Base-by-base conservation (phyloP, 2,329 filamentous ascomycete genomes). In the Beauveria sp. region DNA sequence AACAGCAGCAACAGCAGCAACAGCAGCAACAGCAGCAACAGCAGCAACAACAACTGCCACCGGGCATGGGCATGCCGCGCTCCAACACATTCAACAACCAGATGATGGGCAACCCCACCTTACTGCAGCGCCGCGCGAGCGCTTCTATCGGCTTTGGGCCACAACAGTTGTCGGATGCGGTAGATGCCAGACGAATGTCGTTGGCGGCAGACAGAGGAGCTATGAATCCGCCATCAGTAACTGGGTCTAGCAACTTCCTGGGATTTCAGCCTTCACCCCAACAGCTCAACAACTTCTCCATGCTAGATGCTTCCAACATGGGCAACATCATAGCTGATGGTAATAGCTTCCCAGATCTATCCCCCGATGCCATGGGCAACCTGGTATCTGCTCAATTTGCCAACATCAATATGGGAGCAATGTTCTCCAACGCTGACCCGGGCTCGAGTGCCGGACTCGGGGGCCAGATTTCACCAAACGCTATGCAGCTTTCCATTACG, bases 321-420 rank as follows among this genome's bases (percentile, higher is more conserved):
- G 43, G 58, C 16, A 50, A 34, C 18, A 61, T 61, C 30, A 55
- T 61, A n/a, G 20, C 43, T 14, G 51, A 61, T 43, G 51, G 40
- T 40, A 55, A 54, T 26, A 40, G n/a, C 16, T 61, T 46, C 20
- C 49, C 60, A 24, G 26, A 26, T 16, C 20, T 62, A 10, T 58
- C 60, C 22, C 47, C 60, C 18, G 60, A 58, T 58, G 53, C 54
- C 22, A 62, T 62, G 54, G 47, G 47, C 1, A 58, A 53, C 54
- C 12, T 62, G 40, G 60, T 62, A 20, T 57, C 60, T 20, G 49
- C 53, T 26, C 60, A 62, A 24, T 62, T 58, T 40, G 47, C 60
- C 40, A 53, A 58, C 22, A 62, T 62, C 4, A 53, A 53, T 24
- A 62, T 62, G 60, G 60, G 54, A 47, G 38, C 38, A 30, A 58